Evolutionary conservation across 192 early-diverging fungal species (phyloP).

Genomic region (Paraglomus occultum): DNA sequence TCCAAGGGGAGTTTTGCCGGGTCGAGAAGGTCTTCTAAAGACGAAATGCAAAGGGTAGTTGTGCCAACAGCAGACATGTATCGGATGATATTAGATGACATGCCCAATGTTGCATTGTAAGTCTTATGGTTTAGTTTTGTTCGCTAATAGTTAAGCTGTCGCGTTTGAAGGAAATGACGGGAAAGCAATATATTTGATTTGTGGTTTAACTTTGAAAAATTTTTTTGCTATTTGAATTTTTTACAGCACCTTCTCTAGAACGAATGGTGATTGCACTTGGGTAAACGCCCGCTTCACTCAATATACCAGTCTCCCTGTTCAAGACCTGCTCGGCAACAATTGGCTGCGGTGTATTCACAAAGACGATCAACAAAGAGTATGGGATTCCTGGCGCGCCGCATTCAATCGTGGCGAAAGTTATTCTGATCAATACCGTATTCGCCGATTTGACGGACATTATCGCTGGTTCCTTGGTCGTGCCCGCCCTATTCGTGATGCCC

Average conservation of each 20-base stretch:
- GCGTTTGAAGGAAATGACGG: not conserved
- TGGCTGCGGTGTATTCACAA: conserved; percentile 53
- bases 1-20: not conserved
- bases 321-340: conserved; percentile 43
- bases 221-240: not conserved
- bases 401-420: conserved; percentile 50
- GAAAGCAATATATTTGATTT: not conserved
- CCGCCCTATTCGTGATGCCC: conserved; percentile 48
- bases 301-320: conserved; percentile 41
- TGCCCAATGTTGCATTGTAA: conserved; percentile 57
- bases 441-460: conserved; percentile 54
- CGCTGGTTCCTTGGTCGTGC: conserved; percentile 54
- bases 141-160: not conserved
- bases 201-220: not conserved
- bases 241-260: conserved; percentile 46
- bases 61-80: conserved; percentile 46
- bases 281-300: conserved; percentile 53
- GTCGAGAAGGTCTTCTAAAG: not conserved
- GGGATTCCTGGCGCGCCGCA: conserved; percentile 42
- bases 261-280: conserved; percentile 49
- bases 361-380: conserved; percentile 43
- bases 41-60: not conserved
- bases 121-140: conserved; percentile 10
- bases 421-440: conserved; percentile 50
- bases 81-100: conserved; percentile 53